Percentiles rank a stretch among this genome's conserved stretches.
Conservation (phyloP, 1,139 yeast genomes). For the Blastobotrys serpentis region DNA sequence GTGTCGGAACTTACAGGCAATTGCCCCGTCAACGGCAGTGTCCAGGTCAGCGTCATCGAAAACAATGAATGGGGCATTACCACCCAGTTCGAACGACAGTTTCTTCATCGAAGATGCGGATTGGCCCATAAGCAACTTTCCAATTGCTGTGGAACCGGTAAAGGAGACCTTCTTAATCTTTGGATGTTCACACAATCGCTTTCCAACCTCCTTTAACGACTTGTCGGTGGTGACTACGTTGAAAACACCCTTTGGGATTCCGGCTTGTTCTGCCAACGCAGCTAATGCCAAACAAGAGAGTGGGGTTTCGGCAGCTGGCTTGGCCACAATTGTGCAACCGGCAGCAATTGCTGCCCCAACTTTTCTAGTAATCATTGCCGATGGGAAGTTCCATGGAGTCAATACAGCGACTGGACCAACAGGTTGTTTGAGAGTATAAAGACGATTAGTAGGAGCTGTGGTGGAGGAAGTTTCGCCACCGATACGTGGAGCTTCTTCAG, state of each 20-base stretch:
- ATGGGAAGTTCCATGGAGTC: slow-evolving; percentile 95
- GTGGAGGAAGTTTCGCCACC: slow-evolving; percentile 72
- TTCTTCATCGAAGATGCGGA: slow-evolving; percentile 75
- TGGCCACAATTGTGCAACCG: slow-evolving; percentile 84
- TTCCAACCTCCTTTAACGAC: slow-evolving; percentile 55
- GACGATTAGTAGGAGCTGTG: slow-evolving; percentile 53
- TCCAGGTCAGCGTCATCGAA: slow-evolving; percentile 79
- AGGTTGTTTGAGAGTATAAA: slow-evolving; percentile 70
- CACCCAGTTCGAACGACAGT: slow-evolving; percentile 82
- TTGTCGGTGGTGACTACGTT: slow-evolving; percentile 60
- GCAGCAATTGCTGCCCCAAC: slow-evolving; percentile 88
- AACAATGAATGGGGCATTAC: slow-evolving; percentile 87
- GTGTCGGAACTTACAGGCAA: slow-evolving; percentile 65
- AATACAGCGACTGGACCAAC: slow-evolving; percentile 85
- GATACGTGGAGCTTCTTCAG: slow-evolving; percentile 76
- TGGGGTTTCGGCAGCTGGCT: slow-evolving; percentile 91
- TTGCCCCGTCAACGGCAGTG: slow-evolving; percentile 67
- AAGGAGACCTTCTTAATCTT: slow-evolving; percentile 75
- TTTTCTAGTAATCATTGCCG: slow-evolving; percentile 89
- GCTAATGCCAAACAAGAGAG: slow-evolving; percentile 78
- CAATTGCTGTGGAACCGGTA: slow-evolving; percentile 85
- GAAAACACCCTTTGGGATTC: slow-evolving; percentile 76
- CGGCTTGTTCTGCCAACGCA: slow-evolving; percentile 67
- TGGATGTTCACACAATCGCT: slow-evolving; percentile 64
- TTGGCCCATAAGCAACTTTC: slow-evolving; percentile 74